These are phyloP conservation scores for Globisporangium irregulare DNA, from an alignment of 352 stramenopile species.

Conservation along the genomic window DNA sequence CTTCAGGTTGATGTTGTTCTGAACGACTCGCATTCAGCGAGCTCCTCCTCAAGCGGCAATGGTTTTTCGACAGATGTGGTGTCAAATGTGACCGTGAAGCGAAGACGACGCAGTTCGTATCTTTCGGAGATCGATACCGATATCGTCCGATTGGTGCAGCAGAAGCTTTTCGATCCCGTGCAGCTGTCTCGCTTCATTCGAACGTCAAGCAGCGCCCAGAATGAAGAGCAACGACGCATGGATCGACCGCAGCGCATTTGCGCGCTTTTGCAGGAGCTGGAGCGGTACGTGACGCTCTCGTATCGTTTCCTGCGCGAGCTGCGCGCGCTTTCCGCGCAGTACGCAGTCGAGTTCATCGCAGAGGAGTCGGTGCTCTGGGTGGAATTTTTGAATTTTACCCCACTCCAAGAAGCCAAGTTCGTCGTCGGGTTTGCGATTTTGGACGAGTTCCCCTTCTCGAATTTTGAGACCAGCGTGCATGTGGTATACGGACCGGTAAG, in stretches of 20 bases:
- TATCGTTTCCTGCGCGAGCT: conserved; percentile 60
- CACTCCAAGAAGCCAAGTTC: conserved; percentile 33
- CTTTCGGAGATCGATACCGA: conserved; percentile 35
- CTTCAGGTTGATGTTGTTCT: conserved; percentile 35
- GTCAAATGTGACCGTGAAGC: conserved; percentile 25
- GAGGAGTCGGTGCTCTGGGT: conserved; percentile 49
- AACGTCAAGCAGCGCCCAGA: conserved; percentile 11
- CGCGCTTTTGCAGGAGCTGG: conserved; percentile 43
- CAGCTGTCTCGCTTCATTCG: conserved; percentile 26
- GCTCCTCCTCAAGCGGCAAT: neutral
- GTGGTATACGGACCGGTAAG: conserved; percentile 54
- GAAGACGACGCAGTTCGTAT: conserved; percentile 25
- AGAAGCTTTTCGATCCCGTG: conserved; percentile 43
- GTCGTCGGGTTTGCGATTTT: conserved; percentile 51
- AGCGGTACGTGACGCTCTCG: conserved; percentile 46
- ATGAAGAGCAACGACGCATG: conserved; percentile 23
- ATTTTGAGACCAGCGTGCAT: conserved; percentile 39
- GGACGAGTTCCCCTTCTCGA: conserved; percentile 48
- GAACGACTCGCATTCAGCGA: conserved; percentile 10
- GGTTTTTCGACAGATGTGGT: conserved; percentile 24
- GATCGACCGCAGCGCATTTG: conserved; percentile 26
- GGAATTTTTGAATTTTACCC: conserved; percentile 62
- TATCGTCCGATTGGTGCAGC: conserved; percentile 45
- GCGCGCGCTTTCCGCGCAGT: conserved; percentile 52
- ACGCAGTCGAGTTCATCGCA: conserved; percentile 42